Evolutionary conservation across 768 basidiomycete genomes (phyloP), one percentile per base, ranked within the genome.

Genomic region (Tylopilus sp.): DNA sequence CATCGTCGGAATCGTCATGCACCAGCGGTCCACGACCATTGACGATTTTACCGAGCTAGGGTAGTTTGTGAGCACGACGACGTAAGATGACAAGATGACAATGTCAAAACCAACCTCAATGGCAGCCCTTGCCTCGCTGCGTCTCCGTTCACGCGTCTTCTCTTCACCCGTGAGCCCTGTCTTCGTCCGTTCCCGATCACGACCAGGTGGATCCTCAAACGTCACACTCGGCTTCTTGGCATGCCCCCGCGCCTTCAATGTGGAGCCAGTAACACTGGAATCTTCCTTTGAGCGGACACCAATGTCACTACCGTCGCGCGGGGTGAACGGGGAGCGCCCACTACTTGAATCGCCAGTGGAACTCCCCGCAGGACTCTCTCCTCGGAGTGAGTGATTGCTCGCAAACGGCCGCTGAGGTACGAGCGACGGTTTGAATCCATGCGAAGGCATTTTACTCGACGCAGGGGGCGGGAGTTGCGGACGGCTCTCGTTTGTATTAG

Each of bases 331-430:
- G 17, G 79, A 77, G 31, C 83, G 74, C 15, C 87, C 86, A 59
- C 83, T 87, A 55, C 88, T 91, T 52, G 89, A 91, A 63, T 86
- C 89, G 7, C 90, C 90, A 13, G 86, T 89, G 26, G 90, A 92
- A 63, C 89, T 91, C 12, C 68, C 68, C 0, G 86, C 85, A 12
- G 89, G 89, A 60, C 88, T 90, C 52, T 85, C 78, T 12, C 84
- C 73, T 25, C 71, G 68, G 22, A 66, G 6, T 11, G 60, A 51
- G 26, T 72, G 63, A 44, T 61, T 70, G 31, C 69, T 58, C 6
- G 72, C 81, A 63, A 89, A 90, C 6, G 88, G 87, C 53, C 79
- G 79, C 8, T 66, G 70, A 4, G 76, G 74, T 56, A 62, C 55
- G 11, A 63, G 51, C 21, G 62, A 53, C 18, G 56, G 57, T 38